Percentiles rank a stretch among this genome's conserved stretches.
Conservation (phyloP, 805 yeast genomes). For the Wickerhamomyces bovis region DNA sequence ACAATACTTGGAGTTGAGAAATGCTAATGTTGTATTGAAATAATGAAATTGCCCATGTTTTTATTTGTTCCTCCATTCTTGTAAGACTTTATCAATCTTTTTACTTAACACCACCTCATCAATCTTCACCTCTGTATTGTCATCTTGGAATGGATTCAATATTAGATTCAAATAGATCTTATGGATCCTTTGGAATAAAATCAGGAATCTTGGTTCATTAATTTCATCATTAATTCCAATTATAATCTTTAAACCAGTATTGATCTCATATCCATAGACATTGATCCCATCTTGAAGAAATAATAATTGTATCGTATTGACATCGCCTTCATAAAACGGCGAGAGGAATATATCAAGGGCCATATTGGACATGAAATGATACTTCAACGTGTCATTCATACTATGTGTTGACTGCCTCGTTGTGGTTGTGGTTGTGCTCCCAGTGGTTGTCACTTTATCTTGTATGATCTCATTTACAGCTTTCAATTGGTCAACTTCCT, state of each 20-base stretch:
- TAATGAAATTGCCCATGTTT: too few relatives aligned
- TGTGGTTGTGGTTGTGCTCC: not conserved
- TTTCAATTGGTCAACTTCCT: not conserved
- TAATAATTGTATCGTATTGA: conserved; percentile 34
- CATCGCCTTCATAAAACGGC: conserved; percentile 35
- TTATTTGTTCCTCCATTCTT: not conserved
- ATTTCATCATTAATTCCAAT: conserved; percentile 43
- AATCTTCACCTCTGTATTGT: conserved; percentile 17
- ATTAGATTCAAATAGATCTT: conserved; percentile 47
- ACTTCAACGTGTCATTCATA: conserved; percentile 33
- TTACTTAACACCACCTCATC: not conserved
- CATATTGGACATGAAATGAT: conserved; percentile 71
- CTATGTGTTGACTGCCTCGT: not conserved
- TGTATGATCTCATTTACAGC: not conserved
- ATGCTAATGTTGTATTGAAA: conserved; percentile 80
- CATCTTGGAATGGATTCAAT: conserved; percentile 55
- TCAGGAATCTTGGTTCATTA: conserved; percentile 9
- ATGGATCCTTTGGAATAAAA: conserved; percentile 38
- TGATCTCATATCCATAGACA: conserved; percentile 64
- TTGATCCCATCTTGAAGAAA: conserved; percentile 63
- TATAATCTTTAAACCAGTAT: conserved; percentile 61
- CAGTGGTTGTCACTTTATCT: not conserved
- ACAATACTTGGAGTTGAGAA: conserved; percentile 79
- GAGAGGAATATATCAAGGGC: conserved; percentile 64
- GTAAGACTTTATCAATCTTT: not conserved